phyloP scores from a whole-genome alignment of 495 filamentous ascomycete genomes.

The Penicillium subrubescens region DNA sequence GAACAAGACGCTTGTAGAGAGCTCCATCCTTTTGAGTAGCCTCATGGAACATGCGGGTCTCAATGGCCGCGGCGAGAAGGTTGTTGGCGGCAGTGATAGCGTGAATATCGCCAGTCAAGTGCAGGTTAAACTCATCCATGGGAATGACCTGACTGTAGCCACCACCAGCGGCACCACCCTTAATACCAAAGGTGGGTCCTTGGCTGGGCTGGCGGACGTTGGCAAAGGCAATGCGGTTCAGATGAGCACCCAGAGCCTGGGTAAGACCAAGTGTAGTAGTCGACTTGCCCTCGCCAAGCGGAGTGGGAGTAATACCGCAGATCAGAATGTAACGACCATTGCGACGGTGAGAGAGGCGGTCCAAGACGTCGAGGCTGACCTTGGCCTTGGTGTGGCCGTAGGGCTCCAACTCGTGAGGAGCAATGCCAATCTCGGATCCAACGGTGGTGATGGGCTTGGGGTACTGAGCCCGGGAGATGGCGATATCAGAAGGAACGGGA shows the following conservation, averaged over 20 bases:
- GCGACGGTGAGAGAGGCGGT: constrained; percentile 80
- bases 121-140: constrained; percentile 99
- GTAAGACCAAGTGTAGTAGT: constrained; percentile 97
- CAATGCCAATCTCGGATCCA: constrained; percentile 86
- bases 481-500: constrained; percentile 92
- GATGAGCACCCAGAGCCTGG: constrained; percentile 89
- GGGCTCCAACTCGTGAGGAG: constrained; percentile 82
- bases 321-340: constrained; percentile 91
- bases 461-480: constrained; percentile 82
- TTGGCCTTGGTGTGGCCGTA: constrained; percentile 96
- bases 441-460: constrained; percentile 86
- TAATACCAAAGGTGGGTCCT: constrained; percentile 98
- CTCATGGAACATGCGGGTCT: constrained; percentile 98
- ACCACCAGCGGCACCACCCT: constrained; percentile 94
- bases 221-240: constrained; percentile 86
- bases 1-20: constrained; percentile 87
- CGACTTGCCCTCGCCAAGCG: constrained; percentile 97
- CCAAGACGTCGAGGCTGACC: constrained; percentile 77
- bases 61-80: constrained; percentile 95
- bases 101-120: constrained; percentile 97
- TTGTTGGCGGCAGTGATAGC: constrained; percentile 98
- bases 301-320: constrained; percentile 94
- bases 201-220: constrained; percentile 97
- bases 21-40: constrained; percentile 88
- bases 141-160: constrained; percentile 99